phyloP scores from a whole-genome alignment of 2,329 filamentous ascomycete species.

The Neurospora crassa region DNA sequence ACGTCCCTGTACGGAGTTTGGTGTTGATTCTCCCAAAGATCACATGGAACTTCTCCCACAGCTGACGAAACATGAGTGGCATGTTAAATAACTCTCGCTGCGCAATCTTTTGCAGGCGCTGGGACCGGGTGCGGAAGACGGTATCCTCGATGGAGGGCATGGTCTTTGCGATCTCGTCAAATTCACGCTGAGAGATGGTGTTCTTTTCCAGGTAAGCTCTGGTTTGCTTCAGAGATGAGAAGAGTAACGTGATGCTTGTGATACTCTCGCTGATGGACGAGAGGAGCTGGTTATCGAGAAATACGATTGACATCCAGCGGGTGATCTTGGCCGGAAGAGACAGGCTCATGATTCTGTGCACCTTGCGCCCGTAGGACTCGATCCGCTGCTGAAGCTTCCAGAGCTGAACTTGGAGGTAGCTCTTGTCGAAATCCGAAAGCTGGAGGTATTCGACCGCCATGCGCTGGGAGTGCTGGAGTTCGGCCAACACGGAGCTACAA shows the following conservation, averaged over 20 bases:
- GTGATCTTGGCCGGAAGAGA: not conserved
- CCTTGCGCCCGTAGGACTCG: not conserved
- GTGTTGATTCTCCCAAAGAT: not conserved
- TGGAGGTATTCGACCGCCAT: not conserved
- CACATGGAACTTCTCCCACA: not conserved
- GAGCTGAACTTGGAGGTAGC: not conserved
- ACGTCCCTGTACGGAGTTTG: not conserved
- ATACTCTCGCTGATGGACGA: not conserved
- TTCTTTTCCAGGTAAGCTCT: not conserved
- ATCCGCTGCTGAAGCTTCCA: not conserved
- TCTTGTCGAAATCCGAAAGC: not conserved
- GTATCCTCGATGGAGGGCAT: not conserved
- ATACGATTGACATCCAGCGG: not conserved
- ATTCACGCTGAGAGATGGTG: not conserved
- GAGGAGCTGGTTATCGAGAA: not conserved
- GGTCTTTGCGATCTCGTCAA: not conserved
- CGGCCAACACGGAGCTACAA: not conserved
- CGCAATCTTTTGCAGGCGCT: not conserved
- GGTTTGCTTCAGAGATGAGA: not conserved
- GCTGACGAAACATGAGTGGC: not conserved
- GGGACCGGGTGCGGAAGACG: not conserved
- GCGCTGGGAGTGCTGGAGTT: not conserved
- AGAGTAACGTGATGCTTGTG: not conserved
- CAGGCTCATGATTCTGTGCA: not conserved
- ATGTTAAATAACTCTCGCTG: not conserved